These are phyloP conservation scores for Rhexocercosporidium sp. DNA, from an alignment of 2,329 filamentous ascomycete species.

Conservation along the genomic window DNA sequence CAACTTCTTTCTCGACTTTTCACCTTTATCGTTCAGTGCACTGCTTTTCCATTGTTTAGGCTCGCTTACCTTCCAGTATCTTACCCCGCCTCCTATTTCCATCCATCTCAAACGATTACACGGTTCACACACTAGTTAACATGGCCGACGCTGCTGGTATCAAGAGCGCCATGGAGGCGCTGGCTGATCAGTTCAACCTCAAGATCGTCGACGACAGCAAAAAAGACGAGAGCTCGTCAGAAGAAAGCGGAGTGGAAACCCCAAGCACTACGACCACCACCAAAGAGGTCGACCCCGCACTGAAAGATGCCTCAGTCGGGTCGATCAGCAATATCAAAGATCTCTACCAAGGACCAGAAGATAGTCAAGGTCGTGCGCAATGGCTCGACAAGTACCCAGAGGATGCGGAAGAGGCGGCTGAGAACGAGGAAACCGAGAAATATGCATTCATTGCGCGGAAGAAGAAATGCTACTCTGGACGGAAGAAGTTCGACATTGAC, in stretches of 20 bases:
- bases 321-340: conserved; percentile 10
- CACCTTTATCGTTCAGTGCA: neutral
- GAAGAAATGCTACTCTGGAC: neutral
- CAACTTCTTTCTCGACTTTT: neutral
- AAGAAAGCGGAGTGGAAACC: neutral
- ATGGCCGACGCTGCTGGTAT: neutral
- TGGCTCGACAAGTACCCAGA: conserved; percentile 4
- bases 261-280: neutral
- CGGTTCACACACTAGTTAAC: neutral
- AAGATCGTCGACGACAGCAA: neutral
- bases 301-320: neutral
- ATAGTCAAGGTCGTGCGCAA: neutral
- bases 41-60: neutral
- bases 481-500: conserved; percentile 42
- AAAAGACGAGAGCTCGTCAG: neutral
- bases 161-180: neutral
- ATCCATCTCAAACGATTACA: too few species aligned
- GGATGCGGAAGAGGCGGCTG: conserved; percentile 1
- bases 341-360: neutral
- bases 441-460: conserved; percentile 1
- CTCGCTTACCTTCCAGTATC: neutral
- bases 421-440: conserved; percentile 13
- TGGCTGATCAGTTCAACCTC: neutral
- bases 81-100: neutral
- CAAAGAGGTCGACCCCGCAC: neutral